phyloP scores from a whole-genome alignment of 2,329 filamentous ascomycete genomes.

The Aspergillus candidus region DNA sequence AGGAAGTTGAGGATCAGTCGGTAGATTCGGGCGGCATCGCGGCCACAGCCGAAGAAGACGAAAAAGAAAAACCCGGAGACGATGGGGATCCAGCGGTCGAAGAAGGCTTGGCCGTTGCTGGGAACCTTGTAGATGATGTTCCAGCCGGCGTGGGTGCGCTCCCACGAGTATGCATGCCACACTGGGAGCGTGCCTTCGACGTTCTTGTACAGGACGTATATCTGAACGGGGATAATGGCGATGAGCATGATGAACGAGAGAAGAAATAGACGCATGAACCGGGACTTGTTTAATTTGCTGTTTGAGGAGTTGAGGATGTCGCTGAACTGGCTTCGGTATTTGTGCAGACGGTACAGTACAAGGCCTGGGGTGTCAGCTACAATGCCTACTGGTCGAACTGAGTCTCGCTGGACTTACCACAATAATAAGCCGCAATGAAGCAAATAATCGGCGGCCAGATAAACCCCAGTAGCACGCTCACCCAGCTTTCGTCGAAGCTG shows the following conservation, averaged over 20 bases:
- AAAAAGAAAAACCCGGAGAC: conserved; percentile 52
- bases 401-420: conserved; percentile 40
- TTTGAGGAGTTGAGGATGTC: conserved; percentile 47
- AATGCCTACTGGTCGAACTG: neutral
- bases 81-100: conserved; percentile 55
- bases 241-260: conserved; percentile 51
- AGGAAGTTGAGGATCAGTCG: conserved; percentile 38
- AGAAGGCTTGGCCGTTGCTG: conserved; percentile 39
- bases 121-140: conserved; percentile 44
- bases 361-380: conserved; percentile 40
- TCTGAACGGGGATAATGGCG: conserved; percentile 48
- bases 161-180: conserved; percentile 49
- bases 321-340: conserved; percentile 54
- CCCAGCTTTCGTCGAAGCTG: conserved; percentile 52
- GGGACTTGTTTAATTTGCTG: conserved; percentile 50
- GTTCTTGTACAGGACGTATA: conserved; percentile 47
- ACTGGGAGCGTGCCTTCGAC: conserved; percentile 24
- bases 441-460: conserved; percentile 54
- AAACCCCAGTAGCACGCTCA: conserved; percentile 47
- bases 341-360: conserved; percentile 55
- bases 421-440: conserved; percentile 50
- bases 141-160: conserved; percentile 48
- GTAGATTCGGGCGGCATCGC: conserved; percentile 55
- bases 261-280: conserved; percentile 52
- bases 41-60: conserved; percentile 59